Evolutionary conservation across 2,329 filamentous ascomycete genomes (phyloP).

Genomic region (Cladosporium phlei): DNA sequence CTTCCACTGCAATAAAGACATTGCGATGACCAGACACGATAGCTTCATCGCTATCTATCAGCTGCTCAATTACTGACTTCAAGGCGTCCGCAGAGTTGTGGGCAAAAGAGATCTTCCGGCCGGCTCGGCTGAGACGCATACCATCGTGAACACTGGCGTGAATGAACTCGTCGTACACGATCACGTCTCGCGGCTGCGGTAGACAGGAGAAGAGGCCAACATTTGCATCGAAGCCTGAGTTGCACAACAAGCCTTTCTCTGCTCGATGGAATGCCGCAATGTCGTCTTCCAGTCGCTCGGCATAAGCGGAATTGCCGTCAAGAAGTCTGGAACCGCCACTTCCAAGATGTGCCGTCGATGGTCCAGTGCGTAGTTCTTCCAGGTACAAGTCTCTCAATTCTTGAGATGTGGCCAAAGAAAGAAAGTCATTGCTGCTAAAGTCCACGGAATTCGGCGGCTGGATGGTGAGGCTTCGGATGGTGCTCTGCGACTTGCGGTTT

Average conservation of each 20-base stretch:
- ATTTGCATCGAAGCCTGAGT: conserved; percentile 52
- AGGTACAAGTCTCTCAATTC: conserved; percentile 47
- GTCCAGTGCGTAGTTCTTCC: conserved; percentile 37
- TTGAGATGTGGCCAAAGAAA: conserved; percentile 51
- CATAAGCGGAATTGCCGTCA: conserved; percentile 60
- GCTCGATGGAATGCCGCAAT: conserved; percentile 60
- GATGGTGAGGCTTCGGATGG: conserved; percentile 46
- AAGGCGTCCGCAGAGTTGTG: conserved; percentile 51
- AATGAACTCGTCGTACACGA: conserved; percentile 70
- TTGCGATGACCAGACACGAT: conserved; percentile 42
- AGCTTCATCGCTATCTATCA: conserved; percentile 26
- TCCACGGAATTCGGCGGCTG: conserved; percentile 42
- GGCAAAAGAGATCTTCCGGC: conserved; percentile 45
- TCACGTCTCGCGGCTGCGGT: conserved; percentile 44
- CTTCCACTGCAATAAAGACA: conserved; percentile 66
- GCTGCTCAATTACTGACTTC: conserved; percentile 26
- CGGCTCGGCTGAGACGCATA: conserved; percentile 61
- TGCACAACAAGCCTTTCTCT: conserved; percentile 54
- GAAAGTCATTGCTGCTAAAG: conserved; percentile 64
- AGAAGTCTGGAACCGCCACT: conserved; percentile 59
- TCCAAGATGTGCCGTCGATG: conserved; percentile 43
- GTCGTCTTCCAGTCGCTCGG: conserved; percentile 53
- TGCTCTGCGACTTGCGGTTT: conserved; percentile 40
- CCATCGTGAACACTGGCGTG: conserved; percentile 77
- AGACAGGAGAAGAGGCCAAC: conserved; percentile 44